Conservation (phyloP, 2,329 filamentous ascomycete genomes). For the Verticillium zaregamsianum region DNA sequence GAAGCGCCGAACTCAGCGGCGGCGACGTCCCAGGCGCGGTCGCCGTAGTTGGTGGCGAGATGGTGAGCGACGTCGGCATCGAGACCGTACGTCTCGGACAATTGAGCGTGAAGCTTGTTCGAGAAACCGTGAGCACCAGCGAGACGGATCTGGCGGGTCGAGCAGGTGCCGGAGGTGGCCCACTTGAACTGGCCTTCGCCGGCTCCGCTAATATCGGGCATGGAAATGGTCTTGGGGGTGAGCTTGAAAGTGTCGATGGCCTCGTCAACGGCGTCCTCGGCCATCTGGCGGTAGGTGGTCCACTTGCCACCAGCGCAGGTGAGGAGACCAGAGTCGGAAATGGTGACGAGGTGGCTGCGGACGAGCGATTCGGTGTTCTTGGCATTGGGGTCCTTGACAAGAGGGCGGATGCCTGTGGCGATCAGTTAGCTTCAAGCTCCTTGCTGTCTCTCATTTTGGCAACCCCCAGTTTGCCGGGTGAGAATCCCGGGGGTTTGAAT, state of each 20-base stretch:
- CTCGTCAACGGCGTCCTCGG: constrained; percentile 78
- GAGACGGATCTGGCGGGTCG: constrained; percentile 69
- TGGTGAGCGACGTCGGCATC: constrained; percentile 36
- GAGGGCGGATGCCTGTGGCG: constrained; percentile 59
- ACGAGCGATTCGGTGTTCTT: constrained; percentile 80
- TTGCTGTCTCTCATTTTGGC: not conserved
- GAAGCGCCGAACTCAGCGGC: constrained; percentile 24
- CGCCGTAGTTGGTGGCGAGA: constrained; percentile 36
- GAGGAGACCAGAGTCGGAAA: constrained; percentile 69
- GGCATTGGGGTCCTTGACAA: constrained; percentile 77
- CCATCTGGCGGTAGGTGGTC: constrained; percentile 88
- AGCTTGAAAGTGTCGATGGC: constrained; percentile 65
- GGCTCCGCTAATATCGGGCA: constrained; percentile 65
- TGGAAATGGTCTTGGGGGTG: constrained; percentile 42
- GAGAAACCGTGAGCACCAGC: constrained; percentile 71
- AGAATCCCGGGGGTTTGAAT: not conserved
- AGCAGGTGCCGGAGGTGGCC: constrained; percentile 64
- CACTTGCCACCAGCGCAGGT: constrained; percentile 83
- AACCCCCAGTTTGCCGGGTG: not conserved
- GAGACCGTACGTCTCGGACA: constrained; percentile 26
- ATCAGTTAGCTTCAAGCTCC: not conserved
- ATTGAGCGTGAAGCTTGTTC: constrained; percentile 24
- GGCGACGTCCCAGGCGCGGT: constrained; percentile 68
- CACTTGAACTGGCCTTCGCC: constrained; percentile 10
- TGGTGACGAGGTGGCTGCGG: constrained; percentile 74